Base-by-base conservation (phyloP, 2,329 filamentous ascomycete species). In the Zasmidium angulare region DNA sequence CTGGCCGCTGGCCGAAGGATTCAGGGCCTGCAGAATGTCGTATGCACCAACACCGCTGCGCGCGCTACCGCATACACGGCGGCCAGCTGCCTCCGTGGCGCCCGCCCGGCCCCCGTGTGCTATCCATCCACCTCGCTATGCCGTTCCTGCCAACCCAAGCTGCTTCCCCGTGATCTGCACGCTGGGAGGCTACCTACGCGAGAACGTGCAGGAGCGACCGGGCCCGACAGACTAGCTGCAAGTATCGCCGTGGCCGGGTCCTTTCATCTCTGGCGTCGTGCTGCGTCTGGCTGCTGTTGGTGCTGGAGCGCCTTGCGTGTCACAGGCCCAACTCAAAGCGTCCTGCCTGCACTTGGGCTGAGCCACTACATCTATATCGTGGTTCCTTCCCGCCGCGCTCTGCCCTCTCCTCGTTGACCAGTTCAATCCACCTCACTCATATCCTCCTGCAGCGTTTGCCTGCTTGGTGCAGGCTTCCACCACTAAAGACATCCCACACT, bases 101-200 rank as follows among this genome's bases (percentile, higher is more conserved):
- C 50, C 58, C 61, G 61, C 51, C 59, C 53, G 58, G n/a, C 36
- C 36, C 36, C 36, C 4, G 9, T 17, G 7, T 43, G 9, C 36
- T 17, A 7, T 9, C n/a, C 12, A 51, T 52, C 53, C 59, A 55
- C 20, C 53, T 31, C 50, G 29, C 36, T 53, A 36, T 53, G 54
- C 59, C n/a, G n/a, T n/a, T n/a, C n/a, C n/a, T n/a, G n/a, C n/a
- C n/a, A n/a, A n/a, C n/a, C n/a, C n/a, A n/a, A n/a, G n/a, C n/a
- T n/a, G n/a, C n/a, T 58, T 23, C 52, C 53, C 52, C 57, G 63
- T 61, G 60, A 63, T 62, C 58, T 57, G 57, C 60, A 58, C 53
- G 52, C 29, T 23, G 12, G 7, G 48, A 55, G 46, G 29, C 56
- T 14, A 17, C 6, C 54, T 40, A 50, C 59, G 47, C 53, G 50